Conservation (phyloP, 306 rosid genomes). For the Erythrophleum fordii region DNA sequence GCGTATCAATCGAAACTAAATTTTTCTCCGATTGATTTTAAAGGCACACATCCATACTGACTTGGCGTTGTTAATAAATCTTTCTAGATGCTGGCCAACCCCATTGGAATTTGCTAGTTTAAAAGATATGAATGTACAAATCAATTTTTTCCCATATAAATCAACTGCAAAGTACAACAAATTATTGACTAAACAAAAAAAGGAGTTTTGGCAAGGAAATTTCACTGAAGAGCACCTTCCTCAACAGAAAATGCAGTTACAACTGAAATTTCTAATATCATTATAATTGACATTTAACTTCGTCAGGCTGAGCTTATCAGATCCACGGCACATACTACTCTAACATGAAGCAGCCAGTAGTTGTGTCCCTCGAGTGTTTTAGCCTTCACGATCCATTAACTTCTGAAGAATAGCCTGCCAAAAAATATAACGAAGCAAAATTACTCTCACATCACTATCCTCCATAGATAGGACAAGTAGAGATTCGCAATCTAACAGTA, state of each 20-base stretch:
- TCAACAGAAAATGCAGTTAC: neutral
- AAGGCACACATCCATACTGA: neutral
- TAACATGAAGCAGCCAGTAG: slow-evolving; percentile 34
- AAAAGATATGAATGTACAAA: neutral
- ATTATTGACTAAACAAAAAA: too few relatives aligned
- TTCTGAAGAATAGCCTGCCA: slow-evolving; percentile 69
- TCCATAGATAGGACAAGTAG: slow-evolving; percentile 5
- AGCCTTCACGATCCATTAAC: slow-evolving; percentile 61
- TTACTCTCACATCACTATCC: slow-evolving; percentile 16
- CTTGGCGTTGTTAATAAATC: neutral
- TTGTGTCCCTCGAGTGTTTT: slow-evolving; percentile 33
- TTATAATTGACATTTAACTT: neutral
- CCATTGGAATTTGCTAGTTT: neutral
- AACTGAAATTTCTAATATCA: neutral
- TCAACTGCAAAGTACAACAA: neutral
- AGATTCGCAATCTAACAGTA: neutral
- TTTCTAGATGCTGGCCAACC: neutral
- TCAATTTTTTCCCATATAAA: neutral
- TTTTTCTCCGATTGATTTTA: neutral
- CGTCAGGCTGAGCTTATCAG: slow-evolving; percentile 25
- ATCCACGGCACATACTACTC: slow-evolving; percentile 3
- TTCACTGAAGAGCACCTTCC: neutral
- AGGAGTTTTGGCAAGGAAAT: neutral
- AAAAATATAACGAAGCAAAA: slow-evolving; percentile 41
- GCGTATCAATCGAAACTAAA: neutral